Evolutionary conservation across 78 protist species (phyloP).

Genomic region (Pigoraptor vietnamica): DNA sequence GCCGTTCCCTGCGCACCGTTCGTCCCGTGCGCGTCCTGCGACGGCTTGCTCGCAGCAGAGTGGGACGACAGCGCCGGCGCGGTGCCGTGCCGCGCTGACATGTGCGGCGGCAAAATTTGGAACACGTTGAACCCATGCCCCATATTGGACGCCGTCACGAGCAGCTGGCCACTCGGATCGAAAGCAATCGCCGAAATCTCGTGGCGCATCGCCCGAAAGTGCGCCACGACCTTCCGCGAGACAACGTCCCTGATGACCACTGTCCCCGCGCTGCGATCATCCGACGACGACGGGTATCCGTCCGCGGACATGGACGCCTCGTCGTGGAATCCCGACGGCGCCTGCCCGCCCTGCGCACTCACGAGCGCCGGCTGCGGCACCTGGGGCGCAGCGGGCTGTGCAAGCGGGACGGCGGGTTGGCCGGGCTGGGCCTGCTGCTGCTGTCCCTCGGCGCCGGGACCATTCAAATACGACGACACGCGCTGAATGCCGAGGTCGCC

Average conservation of each 20-base stretch:
- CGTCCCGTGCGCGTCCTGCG: not conserved
- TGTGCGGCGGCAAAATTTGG: not conserved
- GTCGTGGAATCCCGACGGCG: not conserved
- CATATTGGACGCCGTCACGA: not conserved
- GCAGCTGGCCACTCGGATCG: constrained; percentile 21
- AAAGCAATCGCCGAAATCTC: not conserved
- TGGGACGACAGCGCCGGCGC: not conserved
- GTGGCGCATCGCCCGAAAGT: constrained; percentile 5
- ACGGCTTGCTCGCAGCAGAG: not conserved
- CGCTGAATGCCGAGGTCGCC: not conserved
- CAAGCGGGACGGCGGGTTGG: not conserved
- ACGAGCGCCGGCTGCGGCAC: too few species aligned
- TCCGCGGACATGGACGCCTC: not conserved
- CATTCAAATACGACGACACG: not conserved
- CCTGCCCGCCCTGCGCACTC: too few species aligned
- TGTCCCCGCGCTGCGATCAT: not conserved
- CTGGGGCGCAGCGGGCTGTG: not conserved
- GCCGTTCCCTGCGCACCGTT: not conserved
- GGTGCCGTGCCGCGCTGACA: not conserved
- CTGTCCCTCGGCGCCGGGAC: not conserved
- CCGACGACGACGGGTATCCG: not conserved
- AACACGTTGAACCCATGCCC: constrained; percentile 27
- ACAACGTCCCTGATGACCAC: constrained; percentile 12
- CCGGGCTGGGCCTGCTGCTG: not conserved
- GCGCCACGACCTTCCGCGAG: not conserved